Evolutionary conservation across 345 rosid genomes (phyloP), one percentile per base, ranked within the genome.

Genomic region (Hypericum androsaemum): DNA sequence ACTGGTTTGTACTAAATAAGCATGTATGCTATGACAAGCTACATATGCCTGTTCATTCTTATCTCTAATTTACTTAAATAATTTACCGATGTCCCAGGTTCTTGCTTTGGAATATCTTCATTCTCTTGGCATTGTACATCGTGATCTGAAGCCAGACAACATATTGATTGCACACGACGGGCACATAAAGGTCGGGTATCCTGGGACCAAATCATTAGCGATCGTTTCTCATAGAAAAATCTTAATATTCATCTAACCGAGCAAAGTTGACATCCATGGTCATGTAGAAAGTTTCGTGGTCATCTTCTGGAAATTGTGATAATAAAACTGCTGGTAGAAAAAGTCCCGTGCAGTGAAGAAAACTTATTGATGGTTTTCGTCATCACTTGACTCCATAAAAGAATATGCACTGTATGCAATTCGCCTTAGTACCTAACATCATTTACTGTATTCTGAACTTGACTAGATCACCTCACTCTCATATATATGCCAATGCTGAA

Each of bases 101-200:
- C 95, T 86, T 68, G 95, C 89, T 66, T 68, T 86, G 65, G 95
- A 86, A 62, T 80, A 86, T 62, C 82, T 86, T 44, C 95, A 82
- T 67, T 82, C 95, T 60, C 71, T 64, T 45, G 79, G 83, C 45
- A 78, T 82, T 66, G 89, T 86, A 52, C 95, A 86, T 65, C 85
- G 95, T 59, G 95, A 86, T 70, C 52, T 86, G 55, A 86, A 86
- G 63, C 95, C 95, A 15, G 95, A 86, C 74, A 86, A 86, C 65
- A 71, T 86, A 59, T 66, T 86, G 60, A 82, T 86, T 58, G 95
- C 83, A 16, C 79, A 86, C 57, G 83, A 86, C 70, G 95, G 95
- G 39, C 95, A 86, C 71, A 71, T 80, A 61, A 82, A 86, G 95
- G 95, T 86, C 62, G 63, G 87, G 64, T 60, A 40, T 61, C 60